These are phyloP conservation scores for Endoconidiophora polonica DNA, from an alignment of 2,329 filamentous ascomycete species.

Conservation along the genomic window DNA sequence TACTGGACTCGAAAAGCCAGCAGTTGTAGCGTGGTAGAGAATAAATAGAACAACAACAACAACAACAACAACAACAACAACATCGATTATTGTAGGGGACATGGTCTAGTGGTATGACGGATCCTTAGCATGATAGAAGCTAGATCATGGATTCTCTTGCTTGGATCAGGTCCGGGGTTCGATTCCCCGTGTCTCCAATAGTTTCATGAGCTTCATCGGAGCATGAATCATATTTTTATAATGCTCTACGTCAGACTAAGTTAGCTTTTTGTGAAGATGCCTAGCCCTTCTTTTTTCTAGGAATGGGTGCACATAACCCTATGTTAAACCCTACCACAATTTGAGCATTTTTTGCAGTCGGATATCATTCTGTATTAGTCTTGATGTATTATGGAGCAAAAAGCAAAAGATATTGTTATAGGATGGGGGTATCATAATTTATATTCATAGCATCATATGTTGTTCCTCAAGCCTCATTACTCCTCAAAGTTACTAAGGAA, in stretches of 20 bases:
- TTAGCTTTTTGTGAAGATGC: too few relatives aligned
- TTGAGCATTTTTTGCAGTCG: too few relatives aligned
- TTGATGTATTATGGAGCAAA: too few relatives aligned
- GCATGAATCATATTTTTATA: not conserved
- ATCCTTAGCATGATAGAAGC: slow-evolving; percentile 10
- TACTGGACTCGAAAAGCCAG: too few relatives aligned
- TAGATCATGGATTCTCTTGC: not conserved
- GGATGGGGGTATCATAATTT: not conserved
- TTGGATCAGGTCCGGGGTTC: slow-evolving; percentile 14
- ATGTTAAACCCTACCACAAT: too few relatives aligned
- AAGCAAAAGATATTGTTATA: too few relatives aligned
- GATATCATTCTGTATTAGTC: too few relatives aligned
- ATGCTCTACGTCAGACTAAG: not conserved
- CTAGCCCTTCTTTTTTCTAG: not conserved
- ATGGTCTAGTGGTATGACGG: slow-evolving; percentile 13
- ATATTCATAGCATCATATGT: not conserved
- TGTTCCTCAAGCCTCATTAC: not conserved
- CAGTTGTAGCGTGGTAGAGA: not conserved
- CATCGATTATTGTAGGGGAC: slow-evolving; percentile 1
- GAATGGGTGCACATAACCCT: too few relatives aligned
- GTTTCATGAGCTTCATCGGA: not conserved
- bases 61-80: too few relatives aligned
- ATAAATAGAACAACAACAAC: too few relatives aligned
- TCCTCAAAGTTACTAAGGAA: slow-evolving; percentile 41
- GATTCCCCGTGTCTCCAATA: slow-evolving; percentile 13